Conservation (phyloP, 2,329 filamentous ascomycete species). For the Teratosphaeria nubilosa region DNA sequence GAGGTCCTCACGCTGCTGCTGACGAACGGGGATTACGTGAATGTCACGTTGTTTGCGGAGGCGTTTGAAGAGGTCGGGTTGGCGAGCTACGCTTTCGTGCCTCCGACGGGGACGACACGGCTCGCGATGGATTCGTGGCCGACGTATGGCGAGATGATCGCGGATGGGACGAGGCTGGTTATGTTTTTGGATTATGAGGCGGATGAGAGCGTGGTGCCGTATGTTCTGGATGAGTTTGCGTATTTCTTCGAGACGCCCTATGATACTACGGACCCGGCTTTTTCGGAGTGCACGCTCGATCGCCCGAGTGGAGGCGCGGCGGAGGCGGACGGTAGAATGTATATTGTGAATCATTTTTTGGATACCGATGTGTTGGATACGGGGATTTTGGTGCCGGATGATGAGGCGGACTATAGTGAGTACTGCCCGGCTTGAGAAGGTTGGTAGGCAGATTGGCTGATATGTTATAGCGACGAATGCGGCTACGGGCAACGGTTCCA, state of each 20-base stretch:
- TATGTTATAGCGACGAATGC: constrained; percentile 30
- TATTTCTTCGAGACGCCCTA: constrained; percentile 41
- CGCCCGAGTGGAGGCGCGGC: constrained; percentile 30
- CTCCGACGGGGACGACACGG: constrained; percentile 13
- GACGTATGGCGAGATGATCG: constrained; percentile 66
- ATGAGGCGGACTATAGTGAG: constrained; percentile 20
- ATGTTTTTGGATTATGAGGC: constrained; percentile 76
- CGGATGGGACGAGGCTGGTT: constrained; percentile 55
- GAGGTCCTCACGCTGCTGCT: constrained; percentile 82
- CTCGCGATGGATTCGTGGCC: constrained; percentile 60
- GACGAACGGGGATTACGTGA: constrained; percentile 56
- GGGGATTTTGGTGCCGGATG: constrained; percentile 35
- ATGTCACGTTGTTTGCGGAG: constrained; percentile 34
- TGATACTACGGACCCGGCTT: constrained; percentile 27
- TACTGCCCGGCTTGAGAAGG: too few relatives aligned
- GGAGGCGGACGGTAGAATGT: constrained; percentile 30
- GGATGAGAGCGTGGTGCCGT: constrained; percentile 66
- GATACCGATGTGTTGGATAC: constrained; percentile 28
- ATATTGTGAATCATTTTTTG: constrained; percentile 41
- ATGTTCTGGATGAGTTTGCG: constrained; percentile 61
- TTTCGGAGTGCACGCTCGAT: constrained; percentile 35
- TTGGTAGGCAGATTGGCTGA: too few relatives aligned
- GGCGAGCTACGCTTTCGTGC: constrained; percentile 33
- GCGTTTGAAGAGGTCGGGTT: constrained; percentile 43
- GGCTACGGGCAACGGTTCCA: constrained; percentile 35